Base-by-base conservation (phyloP, 139 green algal genomes). In the Haematococcus sp. region DNA sequence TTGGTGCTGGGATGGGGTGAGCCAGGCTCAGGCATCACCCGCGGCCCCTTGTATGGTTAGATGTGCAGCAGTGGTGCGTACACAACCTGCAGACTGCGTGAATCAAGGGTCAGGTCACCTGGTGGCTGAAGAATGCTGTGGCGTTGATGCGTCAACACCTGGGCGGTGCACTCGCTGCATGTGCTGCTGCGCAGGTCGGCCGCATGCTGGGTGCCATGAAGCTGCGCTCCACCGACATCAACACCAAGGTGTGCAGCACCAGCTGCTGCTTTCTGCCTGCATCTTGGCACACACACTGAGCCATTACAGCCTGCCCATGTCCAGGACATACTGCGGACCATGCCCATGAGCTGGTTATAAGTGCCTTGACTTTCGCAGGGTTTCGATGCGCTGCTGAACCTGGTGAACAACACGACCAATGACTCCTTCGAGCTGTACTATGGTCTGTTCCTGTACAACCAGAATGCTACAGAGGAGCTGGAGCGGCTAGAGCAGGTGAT, bases 361-460 rank as follows among this genome's bases (percentile, higher is more conserved):
- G n/a, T n/a, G n/a, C 40, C 40, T 49, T 49, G 7, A 49, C 40
- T 19, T 11, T n/a, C 68, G 31, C 68, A 52, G 9, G 68, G 93
- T n/a, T 98, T 93, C 80, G 89, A 98, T 77, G 91, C 86, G 7
- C 87, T 99, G 67, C 84, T 98, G 0, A 87, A 87, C 60, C 87
- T 99, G 66, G 94, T 99, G n/a, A 86, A 97, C 66, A 98, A 99
- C 85, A 99, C 96, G 30, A 82, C 76, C 32, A 88, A 97, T 63
- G 96, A 99, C 85, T 97, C 91, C 4, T 99, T 99, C 76, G 96
- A 99, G 56, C 91, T 99, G 7, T 99, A 99, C 91, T 99, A 99
- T 80, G 96, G 96, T 32, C 92, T 99, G 19, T 99, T 99, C 84
- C 94, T 99, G 90, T 99, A 99, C 91, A 99, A 99, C 76, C 84